Base-by-base conservation (phyloP, 805 yeast species). In the Ogataea zsoltii region DNA sequence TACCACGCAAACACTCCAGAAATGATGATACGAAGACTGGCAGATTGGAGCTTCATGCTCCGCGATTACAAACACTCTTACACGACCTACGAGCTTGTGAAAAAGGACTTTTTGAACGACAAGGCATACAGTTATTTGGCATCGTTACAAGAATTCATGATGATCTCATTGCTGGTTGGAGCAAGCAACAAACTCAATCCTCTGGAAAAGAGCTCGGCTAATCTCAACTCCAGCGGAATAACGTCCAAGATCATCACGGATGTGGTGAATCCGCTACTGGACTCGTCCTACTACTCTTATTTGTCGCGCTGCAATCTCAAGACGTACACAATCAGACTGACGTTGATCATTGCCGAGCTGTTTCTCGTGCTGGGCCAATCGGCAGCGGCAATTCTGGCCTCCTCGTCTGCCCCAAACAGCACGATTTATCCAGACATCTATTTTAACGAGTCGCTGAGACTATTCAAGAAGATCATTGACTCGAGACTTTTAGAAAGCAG, bases 21-120 rank as follows among this genome's bases (percentile, higher is more conserved):
- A 55, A 85, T 88, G 60, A 73, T 79, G 34, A 73, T 90, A 21
- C 72, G 98, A 41, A 85, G 86, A 59, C 69, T 92, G 21, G 98
- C 96, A 0, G 99, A 94, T 63, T 88, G 96, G 88, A 82, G 90
- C 6, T 81, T 92, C 57, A 88, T 94, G 82, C 67, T 91, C n/a
- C 78, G 90, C 30, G 97, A 94, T 68, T 92, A 85, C 71, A 83
- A 83, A 61, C 82, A 80, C 46, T 94, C 97, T 2, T 84, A 85
- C 58, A 72, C 86, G 1, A 85, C 89, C 1, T 92, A 92, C 62
- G 98, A 92, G 48, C 62, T 88, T 41, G 74, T 89, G 31, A 83
- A 84, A 48, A 84, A 85, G 57, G 97, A 91, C 61, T 83, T 83
- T 53, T 70, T 79, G 32, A 77, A 79, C 48, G 94, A 85, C 57